Base-by-base conservation (phyloP, 257 asterid species). In the Solanum tarijense region DNA sequence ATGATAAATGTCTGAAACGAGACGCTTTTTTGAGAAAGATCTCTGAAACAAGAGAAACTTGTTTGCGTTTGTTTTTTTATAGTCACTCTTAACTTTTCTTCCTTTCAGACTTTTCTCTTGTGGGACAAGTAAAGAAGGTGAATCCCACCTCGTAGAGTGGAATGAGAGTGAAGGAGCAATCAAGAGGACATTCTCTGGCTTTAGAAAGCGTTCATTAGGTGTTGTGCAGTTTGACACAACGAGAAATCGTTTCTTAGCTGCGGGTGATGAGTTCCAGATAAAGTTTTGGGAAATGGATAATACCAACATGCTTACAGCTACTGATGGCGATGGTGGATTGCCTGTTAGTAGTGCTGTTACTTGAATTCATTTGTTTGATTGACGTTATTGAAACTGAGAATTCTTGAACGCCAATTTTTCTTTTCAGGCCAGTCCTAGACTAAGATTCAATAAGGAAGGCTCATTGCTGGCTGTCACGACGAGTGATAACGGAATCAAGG, bases 281-380 rank as follows among this genome's bases (percentile, higher is more conserved):
- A 96, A 96, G 91, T 96, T 96, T 88, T 96, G 99, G 99, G 99
- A 95, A 86, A 94, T 96, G 96, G 99, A 96, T 87, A 94, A 92
- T 88, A 94, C 89, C 85, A 95, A 87, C 90, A 91, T 91, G 78
- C 92, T 95, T 79, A 93, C 98, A 71, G 91, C 29, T 89, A 90
- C 98, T n/a, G 98, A 96, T 79, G 96, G 93, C 1, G 99, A 94
- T 90, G 98, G 98, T 89, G 98, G 98, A 91, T 92, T 96, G 87
- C 98, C 98, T 43, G 99, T 96, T 74, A 95, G 98, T 92, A 85
- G 87, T 68, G 88, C 82, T 87, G 32, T 66, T 55, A 36, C 34
- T 88, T 55, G 38, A 85, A 38, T 41, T 82, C 25, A 65, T 21
- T 83, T 41, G 32, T 66, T n/a, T 81, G 48, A 9, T 35, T 43